Evolutionary conservation across 148 eudicot species (phyloP), one percentile per base, ranked within the genome.

Genomic region (Vaccinium darrowii): DNA sequence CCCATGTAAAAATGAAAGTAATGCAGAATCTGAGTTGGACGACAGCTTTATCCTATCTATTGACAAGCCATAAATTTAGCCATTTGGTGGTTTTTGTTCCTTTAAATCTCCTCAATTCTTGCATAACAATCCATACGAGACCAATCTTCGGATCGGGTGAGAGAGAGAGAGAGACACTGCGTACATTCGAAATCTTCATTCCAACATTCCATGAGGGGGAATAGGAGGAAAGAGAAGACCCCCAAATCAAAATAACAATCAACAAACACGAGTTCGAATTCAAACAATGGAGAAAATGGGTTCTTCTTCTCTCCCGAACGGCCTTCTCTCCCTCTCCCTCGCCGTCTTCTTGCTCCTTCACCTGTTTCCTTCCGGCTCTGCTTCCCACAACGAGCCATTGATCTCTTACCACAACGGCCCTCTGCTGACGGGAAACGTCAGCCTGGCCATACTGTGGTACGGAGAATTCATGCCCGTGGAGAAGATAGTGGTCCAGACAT

Each of bases 381-480:
- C 39, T 21, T 0, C 58, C 36, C 27, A 43, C 1, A 27, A 23
- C 16, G 39, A 23, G 0, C 81, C 47, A 0, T 1, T 1, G 14
- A 23, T 78, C 60, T n/a, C 81, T 63, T 78, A 78, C 81, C 81
- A 78, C 62, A 12, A 53, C 58, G 81, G 81, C n/a, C 81, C 62
- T n/a, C 36, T 52, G 3, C 62, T 78, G 60, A 23, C 81, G 1
- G 81, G 81, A 9, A 78, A 78, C 43, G 11, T 78, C 43, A 78
- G 50, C 36, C 81, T 78, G 21, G 39, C 81, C 62, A 0, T 78
- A 6, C 18, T 78, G 60, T 78, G 81, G 81, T 78, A 78, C 60
- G 81, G 81, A 15, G 39, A 27, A n/a, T 51, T 78, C 62, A 0
- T 2, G 2, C 21, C 58, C 6, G 39, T 51, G 7, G 60, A 78